Base-by-base conservation (phyloP, 1,284 basidiomycete genomes). In the Cutaneotrichosporon sp. region DNA sequence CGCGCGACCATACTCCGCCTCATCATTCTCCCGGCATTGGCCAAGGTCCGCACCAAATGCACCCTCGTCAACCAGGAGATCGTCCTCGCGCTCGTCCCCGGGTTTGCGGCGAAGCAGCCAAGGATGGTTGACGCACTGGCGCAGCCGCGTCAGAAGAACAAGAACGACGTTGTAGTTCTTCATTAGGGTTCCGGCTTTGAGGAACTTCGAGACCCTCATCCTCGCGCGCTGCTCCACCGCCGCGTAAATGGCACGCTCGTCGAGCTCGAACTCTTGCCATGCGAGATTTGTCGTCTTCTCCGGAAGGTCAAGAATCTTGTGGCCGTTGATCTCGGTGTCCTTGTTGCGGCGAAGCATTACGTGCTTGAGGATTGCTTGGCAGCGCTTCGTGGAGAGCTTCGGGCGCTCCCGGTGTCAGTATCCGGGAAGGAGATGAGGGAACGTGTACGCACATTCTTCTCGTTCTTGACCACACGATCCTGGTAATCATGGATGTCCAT, bases 161-260 rank as follows among this genome's bases (percentile, higher is more conserved):
- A 75, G 54, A 6, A 75, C 60, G 27, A 61, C 54, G 10, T 52
- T 53, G 56, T 70, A 69, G 53, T 73, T 60, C 58, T 75, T 76
- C 52, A 76, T 55, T 9, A 77, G 65, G 0, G 72, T 75, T 9
- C 74, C 72, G 44, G 43, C 41, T 33, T 61, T 55, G 39, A 75
- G 62, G 60, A 65, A 76, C 48, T 66, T 66, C 55, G 75, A 74
- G 56, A 76, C 74, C 8, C 61, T 57, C 14, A 73, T 55, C 32
- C 61, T 56, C 26, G 68, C 72, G 9, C 65, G 57, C 25, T 61
- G 61, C 48, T 76, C 72, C 25, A 74, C 59, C 5, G 63, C 57
- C 11, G 59, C 60, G 60, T 77, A 76, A 14, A 76, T 68, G 9
- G 65, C 63, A 17, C 72, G 60, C 58, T 77, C 75, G 20, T 75